Evolutionary conservation across 2,329 filamentous ascomycete genomes (phyloP).

Genomic region (Cercospora sp.): DNA sequence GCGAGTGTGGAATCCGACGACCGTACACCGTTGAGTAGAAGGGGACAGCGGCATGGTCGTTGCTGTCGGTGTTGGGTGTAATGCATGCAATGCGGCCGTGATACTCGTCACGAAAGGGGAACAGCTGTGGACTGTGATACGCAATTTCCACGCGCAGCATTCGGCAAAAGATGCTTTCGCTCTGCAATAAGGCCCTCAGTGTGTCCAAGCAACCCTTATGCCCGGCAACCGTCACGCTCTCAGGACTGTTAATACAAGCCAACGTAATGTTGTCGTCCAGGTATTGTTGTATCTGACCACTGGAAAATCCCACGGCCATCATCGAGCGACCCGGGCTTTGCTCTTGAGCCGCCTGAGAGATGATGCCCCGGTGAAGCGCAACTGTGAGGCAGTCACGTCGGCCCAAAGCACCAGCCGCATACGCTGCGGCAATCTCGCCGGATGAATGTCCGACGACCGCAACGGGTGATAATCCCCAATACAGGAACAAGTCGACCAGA

Average conservation of each 20-base stretch:
- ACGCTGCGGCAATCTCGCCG: conserved; percentile 39
- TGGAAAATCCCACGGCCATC: background rate
- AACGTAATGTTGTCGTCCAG: background rate
- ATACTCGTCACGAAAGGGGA: no score
- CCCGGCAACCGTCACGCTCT: background rate
- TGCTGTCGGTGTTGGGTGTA: no score
- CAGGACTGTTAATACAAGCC: conserved; percentile 4
- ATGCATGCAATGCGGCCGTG: no score
- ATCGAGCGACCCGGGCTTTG: background rate
- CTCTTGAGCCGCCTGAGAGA: background rate
- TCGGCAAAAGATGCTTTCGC: no score
- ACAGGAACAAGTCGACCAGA: conserved; percentile 10
- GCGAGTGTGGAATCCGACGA: no score
- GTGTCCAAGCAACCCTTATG: no score
- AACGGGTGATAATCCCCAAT: conserved; percentile 25
- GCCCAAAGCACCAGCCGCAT: conserved; percentile 26
- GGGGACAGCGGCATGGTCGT: no score
- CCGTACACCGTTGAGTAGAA: no score
- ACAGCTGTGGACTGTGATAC: no score
- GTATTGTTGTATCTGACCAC: no score
- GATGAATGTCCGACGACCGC: conserved; percentile 36
- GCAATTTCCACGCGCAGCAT: no score
- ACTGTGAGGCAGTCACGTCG: background rate
- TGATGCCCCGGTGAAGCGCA: background rate
- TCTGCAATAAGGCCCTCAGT: no score